phyloP scores from a whole-genome alignment of 768 basidiomycete species.

The Tricholoma bakamatsutake region DNA sequence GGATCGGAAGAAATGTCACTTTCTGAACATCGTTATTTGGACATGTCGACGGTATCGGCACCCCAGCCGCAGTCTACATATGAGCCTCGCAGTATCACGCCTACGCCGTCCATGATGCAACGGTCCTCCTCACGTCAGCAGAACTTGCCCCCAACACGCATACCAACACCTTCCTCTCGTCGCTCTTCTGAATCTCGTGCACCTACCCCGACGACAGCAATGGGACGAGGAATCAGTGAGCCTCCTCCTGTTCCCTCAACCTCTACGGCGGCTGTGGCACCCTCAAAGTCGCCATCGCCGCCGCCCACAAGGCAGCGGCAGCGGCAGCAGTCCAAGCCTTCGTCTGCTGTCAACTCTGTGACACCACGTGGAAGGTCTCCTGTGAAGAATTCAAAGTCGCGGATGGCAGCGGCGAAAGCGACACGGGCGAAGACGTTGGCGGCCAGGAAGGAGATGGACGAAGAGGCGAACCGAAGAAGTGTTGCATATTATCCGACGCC shows the following conservation, averaged over 20 bases:
- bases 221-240: slow-evolving; percentile 32
- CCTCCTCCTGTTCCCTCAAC: slow-evolving; percentile 30
- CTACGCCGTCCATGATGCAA: slow-evolving; percentile 28
- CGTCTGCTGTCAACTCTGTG: slow-evolving; percentile 16
- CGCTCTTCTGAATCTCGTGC: slow-evolving; percentile 43
- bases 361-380: slow-evolving; percentile 28
- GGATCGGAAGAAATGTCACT: slow-evolving; percentile 34
- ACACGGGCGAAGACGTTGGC: slow-evolving; percentile 37
- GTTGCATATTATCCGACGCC: slow-evolving; percentile 67
- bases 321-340: slow-evolving; percentile 25
- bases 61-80: slow-evolving; percentile 16
- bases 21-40: slow-evolving; percentile 19
- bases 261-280: slow-evolving; percentile 18
- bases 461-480: slow-evolving; percentile 45
- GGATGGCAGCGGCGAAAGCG: slow-evolving; percentile 26
- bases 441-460: slow-evolving; percentile 31
- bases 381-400: slow-evolving; percentile 15
- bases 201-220: slow-evolving; percentile 33
- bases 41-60: slow-evolving; percentile 18
- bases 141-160: slow-evolving; percentile 29
- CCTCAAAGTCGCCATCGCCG: slow-evolving; percentile 12
- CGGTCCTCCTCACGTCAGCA: slow-evolving; percentile 28
- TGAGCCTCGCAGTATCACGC: slow-evolving; percentile 36
- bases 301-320: slow-evolving; percentile 22
- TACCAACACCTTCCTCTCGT: slow-evolving; percentile 36